Percentiles rank a stretch among this genome's conserved stretches.
Conservation (phyloP, 2,329 filamentous ascomycete genomes). For the Chaetomium strumarium region DNA sequence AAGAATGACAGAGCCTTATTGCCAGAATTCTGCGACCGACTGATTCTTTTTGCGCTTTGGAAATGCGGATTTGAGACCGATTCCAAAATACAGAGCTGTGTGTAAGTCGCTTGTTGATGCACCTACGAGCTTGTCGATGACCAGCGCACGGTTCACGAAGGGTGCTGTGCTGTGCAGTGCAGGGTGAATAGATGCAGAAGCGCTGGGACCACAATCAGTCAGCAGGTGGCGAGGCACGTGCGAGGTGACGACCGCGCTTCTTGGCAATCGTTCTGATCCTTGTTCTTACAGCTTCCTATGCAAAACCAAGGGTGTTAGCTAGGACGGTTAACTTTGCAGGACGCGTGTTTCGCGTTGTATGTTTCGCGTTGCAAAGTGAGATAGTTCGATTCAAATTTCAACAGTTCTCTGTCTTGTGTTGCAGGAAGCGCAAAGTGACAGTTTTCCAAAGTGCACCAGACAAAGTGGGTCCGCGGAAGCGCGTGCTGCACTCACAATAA, state of each 20-base stretch:
- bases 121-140: conserved; percentile 4
- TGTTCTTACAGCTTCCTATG: no score
- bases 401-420: no score
- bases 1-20: neutral
- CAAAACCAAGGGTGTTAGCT: no score
- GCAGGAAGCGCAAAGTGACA: no score
- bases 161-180: conserved; percentile 9
- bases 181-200: conserved; percentile 7
- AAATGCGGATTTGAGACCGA: neutral
- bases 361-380: no score
- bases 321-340: no score
- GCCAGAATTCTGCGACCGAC: no score
- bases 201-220: conserved; percentile 21
- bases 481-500: neutral
- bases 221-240: no score
- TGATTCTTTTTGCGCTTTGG: neutral
- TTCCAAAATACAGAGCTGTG: neutral
- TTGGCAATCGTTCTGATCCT: conserved; percentile 1
- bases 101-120: neutral
- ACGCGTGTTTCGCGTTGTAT: no score
- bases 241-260: conserved; percentile 13
- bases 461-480: neutral
- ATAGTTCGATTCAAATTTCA: no score
- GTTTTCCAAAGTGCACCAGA: neutral
- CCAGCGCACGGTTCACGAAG: conserved; percentile 25